Percentiles rank a stretch among this genome's conserved stretches.
These are phyloP conservation scores for Carex pumila DNA, from an alignment of 176 grass and related monocot genomes.

Conservation along the genomic window DNA sequence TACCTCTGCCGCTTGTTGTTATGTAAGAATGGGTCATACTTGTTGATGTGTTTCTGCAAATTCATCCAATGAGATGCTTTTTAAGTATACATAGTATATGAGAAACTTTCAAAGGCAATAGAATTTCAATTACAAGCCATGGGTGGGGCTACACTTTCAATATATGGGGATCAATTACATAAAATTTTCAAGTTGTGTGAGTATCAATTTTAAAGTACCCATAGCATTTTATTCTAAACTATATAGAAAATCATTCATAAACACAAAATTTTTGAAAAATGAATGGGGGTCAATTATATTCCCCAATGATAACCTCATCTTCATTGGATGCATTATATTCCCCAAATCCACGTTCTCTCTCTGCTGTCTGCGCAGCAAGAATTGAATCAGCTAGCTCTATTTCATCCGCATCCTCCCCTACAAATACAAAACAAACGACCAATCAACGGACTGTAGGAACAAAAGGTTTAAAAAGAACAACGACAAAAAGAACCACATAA, in stretches of 20 bases:
- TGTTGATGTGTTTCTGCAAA: neutral
- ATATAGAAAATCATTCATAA: too few species aligned
- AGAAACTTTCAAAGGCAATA: neutral
- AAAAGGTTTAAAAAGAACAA: too few species aligned
- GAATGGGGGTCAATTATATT: too few species aligned
- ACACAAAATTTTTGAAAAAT: too few species aligned
- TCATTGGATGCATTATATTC: neutral
- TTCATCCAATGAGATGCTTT: neutral
- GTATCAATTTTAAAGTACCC: too few species aligned
- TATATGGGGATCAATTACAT: too few species aligned
- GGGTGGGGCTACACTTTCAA: too few species aligned
- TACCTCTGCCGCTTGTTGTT: neutral
- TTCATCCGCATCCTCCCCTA: constrained; percentile 52
- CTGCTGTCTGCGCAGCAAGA: constrained; percentile 50
- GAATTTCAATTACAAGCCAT: too few species aligned
- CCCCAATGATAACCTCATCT: constrained; percentile 32
- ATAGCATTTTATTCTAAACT: too few species aligned
- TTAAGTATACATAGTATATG: neutral
- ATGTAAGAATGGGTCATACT: neutral
- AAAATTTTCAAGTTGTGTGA: too few species aligned
- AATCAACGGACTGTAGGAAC: too few species aligned
- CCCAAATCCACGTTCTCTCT: neutral
- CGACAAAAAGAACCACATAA: too few species aligned
- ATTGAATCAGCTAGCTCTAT: constrained; percentile 50
- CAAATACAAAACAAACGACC: constrained; percentile 18